These are phyloP conservation scores for Pythium rishiriense DNA, from an alignment of 352 stramenopile genomes.

Conservation along the genomic window DNA sequence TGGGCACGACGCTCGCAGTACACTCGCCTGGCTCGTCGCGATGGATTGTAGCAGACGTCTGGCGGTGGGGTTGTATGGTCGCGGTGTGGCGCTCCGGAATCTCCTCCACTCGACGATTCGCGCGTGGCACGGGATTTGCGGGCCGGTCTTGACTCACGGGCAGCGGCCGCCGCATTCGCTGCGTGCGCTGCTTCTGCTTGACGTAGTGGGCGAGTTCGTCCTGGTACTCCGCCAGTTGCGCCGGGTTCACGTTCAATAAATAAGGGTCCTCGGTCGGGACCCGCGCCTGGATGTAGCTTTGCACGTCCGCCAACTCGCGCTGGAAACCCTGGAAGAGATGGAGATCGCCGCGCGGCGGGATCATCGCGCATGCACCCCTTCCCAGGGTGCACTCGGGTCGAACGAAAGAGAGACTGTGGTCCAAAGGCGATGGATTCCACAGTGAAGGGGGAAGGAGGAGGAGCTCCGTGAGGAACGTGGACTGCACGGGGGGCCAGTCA, in stretches of 20 bases:
- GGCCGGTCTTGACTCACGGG: neutral
- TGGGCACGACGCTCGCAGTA: slow-evolving; percentile 1
- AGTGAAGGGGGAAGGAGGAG: neutral
- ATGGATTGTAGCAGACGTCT: neutral
- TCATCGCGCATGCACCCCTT: slow-evolving; percentile 8
- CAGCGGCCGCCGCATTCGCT: slow-evolving; percentile 21
- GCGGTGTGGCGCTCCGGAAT: neutral
- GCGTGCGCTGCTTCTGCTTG: slow-evolving; percentile 22
- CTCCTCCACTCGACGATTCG: neutral
- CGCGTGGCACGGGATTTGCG: neutral
- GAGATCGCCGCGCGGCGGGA: slow-evolving; percentile 1
- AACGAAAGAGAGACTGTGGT: slow-evolving; percentile 2
- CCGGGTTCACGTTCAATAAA: slow-evolving; percentile 24
- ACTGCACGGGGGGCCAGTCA: slow-evolving; percentile 5
- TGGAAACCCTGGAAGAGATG: slow-evolving; percentile 14
- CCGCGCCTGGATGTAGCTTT: slow-evolving; percentile 28
- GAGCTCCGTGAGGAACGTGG: neutral
- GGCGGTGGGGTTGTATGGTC: neutral
- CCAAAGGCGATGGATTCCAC: slow-evolving; percentile 7
- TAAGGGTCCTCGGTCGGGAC: slow-evolving; percentile 21
- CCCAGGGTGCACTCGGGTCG: neutral
- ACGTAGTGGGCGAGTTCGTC: slow-evolving; percentile 31
- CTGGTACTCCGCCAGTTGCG: slow-evolving; percentile 24
- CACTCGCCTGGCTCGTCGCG: neutral
- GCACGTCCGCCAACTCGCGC: slow-evolving; percentile 24